These are phyloP conservation scores for Dalbergia oliveri DNA, from an alignment of 306 rosid species.

Conservation along the genomic window DNA sequence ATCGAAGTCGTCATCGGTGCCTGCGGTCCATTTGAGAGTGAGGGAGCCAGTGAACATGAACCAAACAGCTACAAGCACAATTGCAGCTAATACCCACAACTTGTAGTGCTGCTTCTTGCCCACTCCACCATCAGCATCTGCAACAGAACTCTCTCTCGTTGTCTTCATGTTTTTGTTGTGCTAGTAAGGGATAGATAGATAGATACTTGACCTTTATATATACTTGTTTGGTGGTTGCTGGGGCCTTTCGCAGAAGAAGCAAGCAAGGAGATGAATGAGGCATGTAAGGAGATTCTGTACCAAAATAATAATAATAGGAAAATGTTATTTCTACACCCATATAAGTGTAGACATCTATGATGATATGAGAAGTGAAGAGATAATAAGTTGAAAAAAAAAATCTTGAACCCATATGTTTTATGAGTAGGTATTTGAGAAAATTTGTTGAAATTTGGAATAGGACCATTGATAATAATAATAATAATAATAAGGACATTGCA, in stretches of 20 bases:
- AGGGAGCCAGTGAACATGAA: constrained; percentile 80
- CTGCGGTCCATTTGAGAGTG: constrained; percentile 75
- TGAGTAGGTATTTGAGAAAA: too few relatives aligned
- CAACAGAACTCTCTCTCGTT: not conserved
- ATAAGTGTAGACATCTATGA: too few relatives aligned
- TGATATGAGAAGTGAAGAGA: too few relatives aligned
- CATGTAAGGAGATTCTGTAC: not conserved
- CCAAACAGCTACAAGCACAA: constrained; percentile 78
- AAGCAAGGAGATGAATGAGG: not conserved
- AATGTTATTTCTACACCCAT: too few relatives aligned
- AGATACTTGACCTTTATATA: not conserved
- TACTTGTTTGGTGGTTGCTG: not conserved
- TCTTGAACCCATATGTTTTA: too few relatives aligned
- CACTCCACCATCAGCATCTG: not conserved
- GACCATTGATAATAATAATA: too few relatives aligned
- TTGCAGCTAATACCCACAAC: constrained; percentile 65
- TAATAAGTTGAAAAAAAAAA: too few relatives aligned
- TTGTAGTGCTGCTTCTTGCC: constrained; percentile 59
- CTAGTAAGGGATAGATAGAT: too few relatives aligned
- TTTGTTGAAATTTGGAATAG: too few relatives aligned
- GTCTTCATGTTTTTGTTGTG: not conserved
- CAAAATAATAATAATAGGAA: too few relatives aligned
- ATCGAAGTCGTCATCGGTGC: constrained; percentile 41
- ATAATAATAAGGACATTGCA: not conserved
- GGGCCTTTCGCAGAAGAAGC: constrained; percentile 11